phyloP scores from a whole-genome alignment of 1,284 basidiomycete genomes.

The Xerocomus amazonicus region DNA sequence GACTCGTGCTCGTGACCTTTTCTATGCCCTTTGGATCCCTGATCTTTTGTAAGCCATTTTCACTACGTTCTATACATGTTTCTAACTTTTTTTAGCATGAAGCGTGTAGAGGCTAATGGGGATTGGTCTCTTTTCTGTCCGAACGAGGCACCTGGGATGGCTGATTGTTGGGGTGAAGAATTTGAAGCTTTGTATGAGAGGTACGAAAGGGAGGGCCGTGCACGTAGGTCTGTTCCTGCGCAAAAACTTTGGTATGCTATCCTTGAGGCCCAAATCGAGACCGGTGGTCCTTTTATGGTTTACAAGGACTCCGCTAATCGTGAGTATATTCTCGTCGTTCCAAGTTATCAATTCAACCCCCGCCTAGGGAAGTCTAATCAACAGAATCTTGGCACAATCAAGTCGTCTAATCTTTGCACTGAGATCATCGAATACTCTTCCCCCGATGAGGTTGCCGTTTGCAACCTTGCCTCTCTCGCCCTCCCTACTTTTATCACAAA shows the following conservation, averaged over 20 bases:
- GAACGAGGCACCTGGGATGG: constrained; percentile 89
- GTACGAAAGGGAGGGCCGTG: constrained; percentile 92
- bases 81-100: constrained; percentile 63
- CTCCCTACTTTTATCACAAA: constrained; percentile 84
- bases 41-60: constrained; percentile 81
- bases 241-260: constrained; percentile 99
- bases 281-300: constrained; percentile 96
- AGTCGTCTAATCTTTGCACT: constrained; percentile 98
- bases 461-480: constrained; percentile 97
- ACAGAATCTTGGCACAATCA: constrained; percentile 98
- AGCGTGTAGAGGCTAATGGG: constrained; percentile 82
- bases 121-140: constrained; percentile 99
- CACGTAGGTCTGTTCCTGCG: constrained; percentile 84
- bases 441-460: constrained; percentile 97
- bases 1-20: constrained; percentile 93
- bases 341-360: constrained; percentile 5
- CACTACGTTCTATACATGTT: background rate
- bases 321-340: constrained; percentile 35
- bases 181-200: constrained; percentile 88
- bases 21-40: constrained; percentile 98
- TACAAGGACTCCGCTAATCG: constrained; percentile 93
- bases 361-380: constrained; percentile 90
- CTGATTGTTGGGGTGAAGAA: constrained; percentile 89
- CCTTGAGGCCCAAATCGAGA: constrained; percentile 97
- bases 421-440: constrained; percentile 99